Conservation (phyloP, 2,329 filamentous ascomycete genomes). For the Huntiella decipiens region DNA sequence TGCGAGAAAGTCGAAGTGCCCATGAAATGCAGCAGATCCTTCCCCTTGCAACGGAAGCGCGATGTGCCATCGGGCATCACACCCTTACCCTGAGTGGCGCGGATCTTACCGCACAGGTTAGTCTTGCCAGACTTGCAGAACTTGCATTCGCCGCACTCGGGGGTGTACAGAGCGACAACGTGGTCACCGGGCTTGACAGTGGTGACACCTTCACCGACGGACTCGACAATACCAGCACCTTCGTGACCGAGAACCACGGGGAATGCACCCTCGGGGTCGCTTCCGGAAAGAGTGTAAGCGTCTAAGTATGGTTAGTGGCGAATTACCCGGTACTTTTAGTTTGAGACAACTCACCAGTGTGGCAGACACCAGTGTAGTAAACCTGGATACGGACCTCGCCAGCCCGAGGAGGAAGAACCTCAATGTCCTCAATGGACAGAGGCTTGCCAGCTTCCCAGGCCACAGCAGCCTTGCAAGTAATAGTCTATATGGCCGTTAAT, state of each 20-base stretch:
- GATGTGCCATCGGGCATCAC: conserved; percentile 95
- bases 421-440: conserved; percentile 74
- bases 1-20: conserved; percentile 97
- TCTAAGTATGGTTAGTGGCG: conserved; percentile 29
- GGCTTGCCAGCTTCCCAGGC: conserved; percentile 93
- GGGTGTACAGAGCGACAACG: conserved; percentile 81
- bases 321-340: background rate
- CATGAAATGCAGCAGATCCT: conserved; percentile 97
- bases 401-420: conserved; percentile 73
- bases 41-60: conserved; percentile 85
- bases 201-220: conserved; percentile 84
- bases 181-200: conserved; percentile 87
- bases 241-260: conserved; percentile 79
- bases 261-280: conserved; percentile 91
- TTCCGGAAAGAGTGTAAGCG: conserved; percentile 87
- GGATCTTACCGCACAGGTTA: conserved; percentile 97
- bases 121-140: conserved; percentile 99
- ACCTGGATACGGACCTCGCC: conserved; percentile 95
- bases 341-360: conserved; percentile 48
- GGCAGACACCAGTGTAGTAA: conserved; percentile 95
- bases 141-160: conserved; percentile 95
- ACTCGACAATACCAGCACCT: conserved; percentile 82
- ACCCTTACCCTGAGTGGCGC: conserved; percentile 85
- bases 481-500: conserved; percentile 39
- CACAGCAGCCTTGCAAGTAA: conserved; percentile 92